Evolutionary conservation across 208 protist genomes (phyloP), one percentile per base, ranked within the genome.

Genomic region (Leishmania amazonensis): DNA sequence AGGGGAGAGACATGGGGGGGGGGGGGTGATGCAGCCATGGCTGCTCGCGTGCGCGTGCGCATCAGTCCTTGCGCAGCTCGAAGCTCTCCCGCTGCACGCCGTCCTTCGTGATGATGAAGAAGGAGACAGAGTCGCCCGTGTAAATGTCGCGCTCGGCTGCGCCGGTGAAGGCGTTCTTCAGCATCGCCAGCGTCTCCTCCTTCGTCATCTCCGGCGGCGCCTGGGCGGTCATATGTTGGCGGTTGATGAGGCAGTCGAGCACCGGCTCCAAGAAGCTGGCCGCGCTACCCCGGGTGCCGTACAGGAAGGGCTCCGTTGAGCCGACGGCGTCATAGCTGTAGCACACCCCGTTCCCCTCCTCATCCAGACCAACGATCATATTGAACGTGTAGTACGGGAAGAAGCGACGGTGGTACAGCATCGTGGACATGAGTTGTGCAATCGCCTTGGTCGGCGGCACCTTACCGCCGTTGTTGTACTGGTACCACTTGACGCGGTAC

Each of bases 361-460:
- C 93, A 86, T 99, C 94, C 24, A 99, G 80, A 38, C 99, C 99
- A 24, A 93, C 99, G 28, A 99, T 84, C 81, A 99, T 96, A 91
- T 99, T 99, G 90, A 99, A 99, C 5, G 99, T 99, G 93, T 99
- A 99, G 88, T 99, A 99, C 21, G 99, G 99, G 90, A 99, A 99
- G 88, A 99, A 99, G 79, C 99, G 95, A 51, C 97, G 96, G 71
- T 96, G 88, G 85, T 99, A 99, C 5, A 99, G 93, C 62, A 98
- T 98, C 38, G 96, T 99, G n/a, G 97, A 98, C 45, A 99, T 87
- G 75, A 99, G 92, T 91, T 99, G 99, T 19, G 98, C 93, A 75
- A 99, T 95, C 54, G 98, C 96, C 74, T 89, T 88, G 28, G 95
- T 98, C 35, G 87, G 92, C 78, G 99, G 99, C 49, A 90, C 83